Percentiles rank a stretch among this genome's conserved stretches.
Evolutionary conservation across 2,329 filamentous ascomycete genomes (phyloP).

Genomic region (Didymella glomerata): DNA sequence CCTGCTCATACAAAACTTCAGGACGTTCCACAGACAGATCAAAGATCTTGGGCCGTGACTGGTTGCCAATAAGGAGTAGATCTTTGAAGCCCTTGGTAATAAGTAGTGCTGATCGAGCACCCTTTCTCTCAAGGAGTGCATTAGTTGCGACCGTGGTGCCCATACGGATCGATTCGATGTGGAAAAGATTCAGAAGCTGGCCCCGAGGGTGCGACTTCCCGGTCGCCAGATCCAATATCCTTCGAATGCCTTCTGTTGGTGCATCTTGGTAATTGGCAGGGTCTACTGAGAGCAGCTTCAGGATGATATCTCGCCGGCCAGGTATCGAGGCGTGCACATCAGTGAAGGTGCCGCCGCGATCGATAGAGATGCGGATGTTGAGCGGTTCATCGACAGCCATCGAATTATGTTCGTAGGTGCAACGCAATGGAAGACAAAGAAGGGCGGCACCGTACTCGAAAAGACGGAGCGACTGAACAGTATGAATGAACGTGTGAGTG

Average conservation of each 20-base stretch:
- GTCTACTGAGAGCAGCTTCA: slow-evolving; percentile 44
- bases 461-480: neutral
- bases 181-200: slow-evolving; percentile 11
- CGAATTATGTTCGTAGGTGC: neutral
- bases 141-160: slow-evolving; percentile 47
- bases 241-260: slow-evolving; percentile 42
- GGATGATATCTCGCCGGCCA: slow-evolving; percentile 35
- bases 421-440: neutral
- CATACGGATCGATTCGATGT: slow-evolving; percentile 29
- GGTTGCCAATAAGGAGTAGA: slow-evolving; percentile 42
- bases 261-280: slow-evolving; percentile 42
- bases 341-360: slow-evolving; percentile 33
- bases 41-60: slow-evolving; percentile 44
- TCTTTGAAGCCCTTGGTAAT: slow-evolving; percentile 45
- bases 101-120: slow-evolving; percentile 38
- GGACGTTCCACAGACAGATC: slow-evolving; percentile 34
- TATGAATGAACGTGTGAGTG: neutral
- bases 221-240: slow-evolving; percentile 28
- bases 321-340: slow-evolving; percentile 35
- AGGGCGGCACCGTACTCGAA: neutral
- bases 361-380: slow-evolving; percentile 13
- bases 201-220: slow-evolving; percentile 3
- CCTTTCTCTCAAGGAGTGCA: slow-evolving; percentile 42
- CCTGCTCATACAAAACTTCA: slow-evolving; percentile 31
- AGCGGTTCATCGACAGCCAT: slow-evolving; percentile 13